Conservation (phyloP, 495 filamentous ascomycete genomes). For the Aspergillus coremiiformis region DNA sequence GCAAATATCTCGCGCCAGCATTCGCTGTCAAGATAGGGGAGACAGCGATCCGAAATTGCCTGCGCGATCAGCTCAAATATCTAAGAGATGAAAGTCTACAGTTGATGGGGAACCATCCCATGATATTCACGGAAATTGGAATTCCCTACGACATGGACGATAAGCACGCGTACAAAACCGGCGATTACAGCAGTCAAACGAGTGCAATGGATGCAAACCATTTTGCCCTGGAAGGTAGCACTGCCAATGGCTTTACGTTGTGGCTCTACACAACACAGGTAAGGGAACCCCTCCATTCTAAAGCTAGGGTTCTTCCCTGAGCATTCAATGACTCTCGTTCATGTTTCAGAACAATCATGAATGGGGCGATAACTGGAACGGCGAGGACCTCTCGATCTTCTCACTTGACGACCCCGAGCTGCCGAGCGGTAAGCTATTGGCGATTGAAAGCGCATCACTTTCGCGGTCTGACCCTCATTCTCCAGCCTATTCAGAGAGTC, state of each 20-base stretch:
- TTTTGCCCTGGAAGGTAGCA: conserved; percentile 78
- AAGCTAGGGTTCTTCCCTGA: not conserved
- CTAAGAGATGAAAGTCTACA: conserved; percentile 84
- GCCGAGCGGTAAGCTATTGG: conserved; percentile 28
- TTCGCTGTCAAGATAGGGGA: conserved; percentile 92
- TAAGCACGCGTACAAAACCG: conserved; percentile 90
- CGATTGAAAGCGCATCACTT: conserved; percentile 19
- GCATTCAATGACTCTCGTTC: conserved; percentile 2
- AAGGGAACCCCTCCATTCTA: conserved; percentile 18
- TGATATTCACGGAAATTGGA: conserved; percentile 89
- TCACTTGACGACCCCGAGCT: conserved; percentile 73
- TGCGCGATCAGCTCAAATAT: conserved; percentile 82
- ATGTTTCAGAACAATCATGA: conserved; percentile 65
- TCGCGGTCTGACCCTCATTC: conserved; percentile 44
- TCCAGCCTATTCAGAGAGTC: conserved; percentile 52
- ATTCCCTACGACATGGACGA: conserved; percentile 99
- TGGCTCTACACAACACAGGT: conserved; percentile 80
- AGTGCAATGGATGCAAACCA: conserved; percentile 96
- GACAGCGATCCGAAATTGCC: conserved; percentile 89
- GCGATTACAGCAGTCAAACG: conserved; percentile 87
- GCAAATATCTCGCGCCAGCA: conserved; percentile 76
- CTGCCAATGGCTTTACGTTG: conserved; percentile 73
- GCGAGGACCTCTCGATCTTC: conserved; percentile 89
- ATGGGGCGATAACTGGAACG: conserved; percentile 95
- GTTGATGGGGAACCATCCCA: conserved; percentile 83